Base-by-base conservation (phyloP, 495 filamentous ascomycete species). In the Xylaria telfairii region DNA sequence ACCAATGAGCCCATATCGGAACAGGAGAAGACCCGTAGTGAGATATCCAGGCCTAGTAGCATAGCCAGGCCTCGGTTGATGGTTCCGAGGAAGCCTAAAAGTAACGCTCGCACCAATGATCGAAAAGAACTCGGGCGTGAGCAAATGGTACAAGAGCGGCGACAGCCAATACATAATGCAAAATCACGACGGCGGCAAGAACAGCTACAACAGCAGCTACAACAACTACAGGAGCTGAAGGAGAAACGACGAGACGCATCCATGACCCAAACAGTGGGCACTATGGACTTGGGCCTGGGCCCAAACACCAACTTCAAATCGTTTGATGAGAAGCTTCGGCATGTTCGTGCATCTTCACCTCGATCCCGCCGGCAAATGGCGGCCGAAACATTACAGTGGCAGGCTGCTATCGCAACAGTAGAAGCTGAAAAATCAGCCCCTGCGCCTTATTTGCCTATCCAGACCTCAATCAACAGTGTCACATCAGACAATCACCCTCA, bases 371-470 rank as follows among this genome's bases (percentile, higher is more conserved):
- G 72, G 24, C 66, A 47, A 7, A 72, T 78, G 62, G 56, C 71
- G 19, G 74, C 76, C n/a, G 68, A 78, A 30, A 67, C 65, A 13
- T 69, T 70, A 41, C 74, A 76, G 57, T 78, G 76, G 76, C 68
- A 78, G 28, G 72, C 72, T 32, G 76, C 72, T 1, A 64, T 78
- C 15, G 66, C 67, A 65, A 78, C 76, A 10, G 53, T 74, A 24
- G 74, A 78, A 41, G 76, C 72, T 13, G 76, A 76, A 32, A 46
- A 46, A 21, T n/a, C 44, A 13, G 13, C 21, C 6, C 21, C 42
- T 53, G 44, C 44, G 28, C 24, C 67, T 34, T 32, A 42, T 26
- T 6, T 44, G 17, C 42, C 28, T 3, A 21, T 49, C 21, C 64
- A 24, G 21, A 41, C 44, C 32, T 34, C 64, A n/a, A 10, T 21